phyloP scores from a whole-genome alignment of 2,329 filamentous ascomycete species.

The Colletotrichum gigasporum region DNA sequence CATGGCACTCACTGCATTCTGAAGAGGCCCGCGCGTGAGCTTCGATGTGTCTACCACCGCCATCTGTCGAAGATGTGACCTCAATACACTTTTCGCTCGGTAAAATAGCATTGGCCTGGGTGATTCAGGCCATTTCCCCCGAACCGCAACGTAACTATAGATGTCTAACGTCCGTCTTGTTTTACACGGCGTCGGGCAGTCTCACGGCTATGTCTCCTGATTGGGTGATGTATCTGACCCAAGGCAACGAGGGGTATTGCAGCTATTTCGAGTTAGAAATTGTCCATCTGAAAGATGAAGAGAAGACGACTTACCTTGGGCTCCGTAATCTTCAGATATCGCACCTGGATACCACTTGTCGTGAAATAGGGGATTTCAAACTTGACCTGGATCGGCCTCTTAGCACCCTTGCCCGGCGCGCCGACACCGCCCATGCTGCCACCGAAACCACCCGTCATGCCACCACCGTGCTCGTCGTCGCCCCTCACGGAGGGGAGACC shows the following conservation, averaged over 20 bases:
- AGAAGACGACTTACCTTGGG: conserved; percentile 78
- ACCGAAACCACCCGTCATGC: conserved; percentile 97
- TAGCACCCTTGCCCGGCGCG: conserved; percentile 81
- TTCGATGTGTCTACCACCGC: conserved; percentile 4
- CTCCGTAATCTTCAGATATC: conserved; percentile 99
- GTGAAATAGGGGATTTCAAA: conserved; percentile 99
- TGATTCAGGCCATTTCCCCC: not conserved
- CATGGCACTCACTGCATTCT: not conserved
- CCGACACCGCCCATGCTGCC: conserved; percentile 94
- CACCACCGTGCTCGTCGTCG: conserved; percentile 93
- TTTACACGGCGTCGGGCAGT: conserved; percentile 86
- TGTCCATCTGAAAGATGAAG: not conserved
- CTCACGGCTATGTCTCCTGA: conserved; percentile 96
- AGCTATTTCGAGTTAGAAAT: conserved; percentile 63
- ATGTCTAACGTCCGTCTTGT: not conserved
- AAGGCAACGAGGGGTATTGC: conserved; percentile 97
- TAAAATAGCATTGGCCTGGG: not conserved
- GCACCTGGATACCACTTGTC: conserved; percentile 98
- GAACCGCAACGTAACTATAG: conserved; percentile 1
- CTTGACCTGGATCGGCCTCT: conserved; percentile 97
- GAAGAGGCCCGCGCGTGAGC: not conserved
- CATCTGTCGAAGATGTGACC: not conserved
- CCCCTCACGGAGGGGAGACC: conserved; percentile 93
- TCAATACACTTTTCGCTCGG: conserved; percentile 5
- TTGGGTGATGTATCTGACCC: conserved; percentile 99